Evolutionary conservation across 371 early-diverging fungal species (phyloP).

Genomic region (Mucor lusitanicus): DNA sequence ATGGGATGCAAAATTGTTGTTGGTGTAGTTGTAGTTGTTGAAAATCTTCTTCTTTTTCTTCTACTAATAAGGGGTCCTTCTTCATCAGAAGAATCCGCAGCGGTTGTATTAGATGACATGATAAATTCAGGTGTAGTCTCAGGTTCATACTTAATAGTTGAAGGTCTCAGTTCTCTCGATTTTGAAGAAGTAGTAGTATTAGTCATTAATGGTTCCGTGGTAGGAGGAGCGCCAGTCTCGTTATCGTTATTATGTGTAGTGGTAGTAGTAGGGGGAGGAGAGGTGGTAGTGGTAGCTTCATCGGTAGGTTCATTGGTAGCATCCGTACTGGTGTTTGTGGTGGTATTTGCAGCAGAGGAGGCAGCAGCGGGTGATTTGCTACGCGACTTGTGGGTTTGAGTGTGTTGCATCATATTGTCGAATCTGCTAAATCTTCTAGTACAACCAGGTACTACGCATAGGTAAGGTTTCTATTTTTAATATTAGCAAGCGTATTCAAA

Average conservation of each 20-base stretch:
- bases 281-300: background rate
- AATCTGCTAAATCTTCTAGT: constrained; percentile 60
- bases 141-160: constrained; percentile 5
- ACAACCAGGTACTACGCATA: constrained; percentile 61
- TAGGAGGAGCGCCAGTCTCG: background rate
- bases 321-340: background rate
- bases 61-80: constrained; percentile 2
- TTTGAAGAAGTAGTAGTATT: background rate
- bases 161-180: background rate
- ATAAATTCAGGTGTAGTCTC: constrained; percentile 15
- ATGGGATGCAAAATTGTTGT: constrained; percentile 35
- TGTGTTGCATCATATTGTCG: constrained; percentile 70
- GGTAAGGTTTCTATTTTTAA: constrained; percentile 53
- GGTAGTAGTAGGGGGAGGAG: no score
- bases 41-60: background rate
- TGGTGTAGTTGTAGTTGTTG: constrained; percentile 25
- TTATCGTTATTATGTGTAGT: no score
- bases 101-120: background rate
- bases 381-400: constrained; percentile 50
- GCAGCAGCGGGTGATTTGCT: constrained; percentile 5
- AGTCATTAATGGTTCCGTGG: background rate
- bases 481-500: background rate
- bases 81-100: constrained; percentile 16
- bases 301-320: background rate
- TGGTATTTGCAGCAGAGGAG: background rate